These are phyloP conservation scores for Athelia psychrophila DNA, from an alignment of 1,284 basidiomycete genomes.

Conservation along the genomic window DNA sequence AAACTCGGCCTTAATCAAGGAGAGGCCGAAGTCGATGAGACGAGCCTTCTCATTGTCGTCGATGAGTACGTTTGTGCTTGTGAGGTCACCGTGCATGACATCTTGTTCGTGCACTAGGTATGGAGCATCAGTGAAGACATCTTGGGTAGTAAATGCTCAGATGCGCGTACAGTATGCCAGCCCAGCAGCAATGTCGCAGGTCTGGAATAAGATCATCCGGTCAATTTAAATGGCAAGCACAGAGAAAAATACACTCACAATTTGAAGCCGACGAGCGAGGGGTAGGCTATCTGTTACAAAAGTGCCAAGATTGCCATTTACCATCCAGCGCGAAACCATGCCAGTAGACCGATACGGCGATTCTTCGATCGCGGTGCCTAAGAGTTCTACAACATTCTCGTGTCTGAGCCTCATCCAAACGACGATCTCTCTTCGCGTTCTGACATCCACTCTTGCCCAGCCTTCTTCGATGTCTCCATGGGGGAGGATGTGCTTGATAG, in stretches of 20 bases:
- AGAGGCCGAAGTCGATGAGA: slow-evolving; percentile 35
- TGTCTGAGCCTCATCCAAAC: slow-evolving; percentile 23
- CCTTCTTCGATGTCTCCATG: too few relatives aligned
- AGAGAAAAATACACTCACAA: slow-evolving; percentile 14
- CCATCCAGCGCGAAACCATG: slow-evolving; percentile 27
- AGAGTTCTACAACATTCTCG: slow-evolving; percentile 19
- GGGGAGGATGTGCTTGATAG: too few relatives aligned
- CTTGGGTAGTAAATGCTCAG: neutral
- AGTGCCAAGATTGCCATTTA: slow-evolving; percentile 19
- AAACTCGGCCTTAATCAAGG: slow-evolving; percentile 28
- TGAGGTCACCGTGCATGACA: slow-evolving; percentile 23
- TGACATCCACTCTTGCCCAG: too few relatives aligned
- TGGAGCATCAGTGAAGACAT: neutral
- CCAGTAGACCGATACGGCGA: slow-evolving; percentile 18
- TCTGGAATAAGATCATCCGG: neutral
- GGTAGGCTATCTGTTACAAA: slow-evolving; percentile 10
- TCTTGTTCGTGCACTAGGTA: slow-evolving; percentile 18
- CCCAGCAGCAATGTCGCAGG: neutral
- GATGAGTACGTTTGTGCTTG: slow-evolving; percentile 30
- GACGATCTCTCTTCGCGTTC: slow-evolving; percentile 18
- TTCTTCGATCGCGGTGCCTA: slow-evolving; percentile 18
- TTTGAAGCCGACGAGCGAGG: slow-evolving; percentile 11
- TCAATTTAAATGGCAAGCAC: too few relatives aligned
- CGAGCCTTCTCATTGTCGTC: slow-evolving; percentile 18
- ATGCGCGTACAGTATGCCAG: neutral